Conservation (phyloP, 2,329 filamentous ascomycete species). For the Proliferodiscus dingleyae region DNA sequence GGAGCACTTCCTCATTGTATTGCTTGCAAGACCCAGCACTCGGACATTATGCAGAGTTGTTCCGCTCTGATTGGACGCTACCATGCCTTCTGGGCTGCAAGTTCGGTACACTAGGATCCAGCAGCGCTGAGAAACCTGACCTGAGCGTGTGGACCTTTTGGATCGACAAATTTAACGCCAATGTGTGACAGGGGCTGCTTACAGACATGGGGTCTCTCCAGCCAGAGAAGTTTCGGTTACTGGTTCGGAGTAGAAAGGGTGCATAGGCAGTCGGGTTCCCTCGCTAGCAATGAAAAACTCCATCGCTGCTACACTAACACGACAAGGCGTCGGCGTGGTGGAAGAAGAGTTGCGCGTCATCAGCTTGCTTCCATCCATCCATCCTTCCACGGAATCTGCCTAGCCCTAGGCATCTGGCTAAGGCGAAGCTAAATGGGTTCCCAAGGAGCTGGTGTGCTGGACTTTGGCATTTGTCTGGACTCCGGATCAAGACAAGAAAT, state of each 20-base stretch:
- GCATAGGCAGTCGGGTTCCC: too few relatives aligned
- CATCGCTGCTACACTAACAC: too few relatives aligned
- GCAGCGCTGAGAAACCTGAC: constrained; percentile 9
- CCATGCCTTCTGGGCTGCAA: constrained; percentile 7
- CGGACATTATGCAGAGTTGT: constrained; percentile 16
- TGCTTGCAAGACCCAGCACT: constrained; percentile 15
- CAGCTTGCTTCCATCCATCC: background rate
- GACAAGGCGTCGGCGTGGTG: too few relatives aligned
- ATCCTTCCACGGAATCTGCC: too few relatives aligned
- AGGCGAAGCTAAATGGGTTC: constrained; percentile 18
- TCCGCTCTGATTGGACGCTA: constrained; percentile 7
- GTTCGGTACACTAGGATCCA: constrained; percentile 5
- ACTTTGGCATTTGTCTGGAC: too few relatives aligned
- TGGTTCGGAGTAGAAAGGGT: background rate
- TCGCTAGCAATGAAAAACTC: too few relatives aligned
- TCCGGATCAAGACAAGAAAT: too few relatives aligned
- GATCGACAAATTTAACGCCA: background rate
- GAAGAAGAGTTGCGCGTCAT: constrained; percentile 11
- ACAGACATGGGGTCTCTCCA: background rate
- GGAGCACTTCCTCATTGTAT: constrained; percentile 5
- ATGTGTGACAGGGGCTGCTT: constrained; percentile 9
- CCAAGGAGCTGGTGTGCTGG: constrained; percentile 12
- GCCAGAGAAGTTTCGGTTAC: background rate
- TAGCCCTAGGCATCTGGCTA: constrained; percentile 3
- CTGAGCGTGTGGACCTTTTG: constrained; percentile 13